Base-by-base conservation (phyloP, 2,329 filamentous ascomycete species). In the Epichloe typhina region DNA sequence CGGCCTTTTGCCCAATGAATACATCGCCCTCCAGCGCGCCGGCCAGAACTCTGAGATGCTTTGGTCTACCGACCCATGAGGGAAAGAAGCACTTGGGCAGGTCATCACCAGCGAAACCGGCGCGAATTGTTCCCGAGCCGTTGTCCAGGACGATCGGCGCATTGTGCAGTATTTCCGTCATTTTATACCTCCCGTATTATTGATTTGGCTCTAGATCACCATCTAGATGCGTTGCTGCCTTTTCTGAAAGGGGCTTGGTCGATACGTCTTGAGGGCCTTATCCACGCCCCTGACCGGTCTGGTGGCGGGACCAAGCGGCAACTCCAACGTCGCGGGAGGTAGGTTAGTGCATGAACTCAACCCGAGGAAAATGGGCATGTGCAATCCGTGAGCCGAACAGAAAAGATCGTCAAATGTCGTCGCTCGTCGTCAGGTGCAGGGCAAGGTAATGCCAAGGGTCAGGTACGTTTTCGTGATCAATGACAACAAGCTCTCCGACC, bases 121-220 rank as follows among this genome's bases (percentile, higher is more conserved):
- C 93, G 66, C 94, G 82, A 66, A 98, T 97, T 4, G 93, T 98
- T 57, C 93, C 93, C 58, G 90, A 96, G 63, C 93, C 93, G 72
- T 98, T 98, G 79, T 98, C 93, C 63, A 98, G 86, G 65, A 98
- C 93, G 69, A 98, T 95, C 53, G 93, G 90, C 59, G 89, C 90
- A 76, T 98, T 98, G 76, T 96, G 93, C 51, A 97, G 82, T 52
- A 73, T 73, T 57, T 81, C 77, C 55, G 76, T 69, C 77, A 81
- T 80, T 49, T 53, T 46, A 23, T 39, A 23, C 43, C 49, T 47
- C 42, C 37, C 47, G 21, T 31, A 4, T 39, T 23, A 35, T 33
- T 43, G 17, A 2, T 17, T 0, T 21, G n/a, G 40, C 19, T 31
- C 35, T 13, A 19, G 19, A 31, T 13, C 12, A 33, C 41, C 33